Conservation (phyloP, 805 yeast species). For the Wickerhamiella alocasiicola region DNA sequence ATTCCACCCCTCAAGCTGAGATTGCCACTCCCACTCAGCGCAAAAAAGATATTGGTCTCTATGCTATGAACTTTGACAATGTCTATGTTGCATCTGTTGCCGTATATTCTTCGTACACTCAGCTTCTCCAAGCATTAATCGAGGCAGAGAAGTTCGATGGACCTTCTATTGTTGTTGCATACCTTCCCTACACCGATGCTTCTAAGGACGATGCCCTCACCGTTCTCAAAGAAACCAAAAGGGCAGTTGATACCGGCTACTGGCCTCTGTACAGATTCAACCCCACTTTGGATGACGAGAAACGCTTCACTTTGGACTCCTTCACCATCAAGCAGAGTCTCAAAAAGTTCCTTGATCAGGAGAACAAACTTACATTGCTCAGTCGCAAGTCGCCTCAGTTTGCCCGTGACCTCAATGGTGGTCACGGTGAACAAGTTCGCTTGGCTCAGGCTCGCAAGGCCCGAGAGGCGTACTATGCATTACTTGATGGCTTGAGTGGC, state of each 20-base stretch:
- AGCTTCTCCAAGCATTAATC: slow-evolving; percentile 71
- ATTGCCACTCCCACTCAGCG: slow-evolving; percentile 30
- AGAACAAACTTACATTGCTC: slow-evolving; percentile 71
- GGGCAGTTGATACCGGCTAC: slow-evolving; percentile 84
- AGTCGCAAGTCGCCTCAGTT: slow-evolving; percentile 60
- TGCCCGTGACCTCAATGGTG: slow-evolving; percentile 55
- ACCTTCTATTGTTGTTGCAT: slow-evolving; percentile 84
- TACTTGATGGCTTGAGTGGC: slow-evolving; percentile 79
- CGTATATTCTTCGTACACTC: slow-evolving; percentile 85
- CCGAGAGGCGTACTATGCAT: slow-evolving; percentile 59
- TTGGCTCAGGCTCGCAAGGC: slow-evolving; percentile 53
- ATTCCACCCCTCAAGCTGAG: slow-evolving; percentile 56
- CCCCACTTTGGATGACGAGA: slow-evolving; percentile 43
- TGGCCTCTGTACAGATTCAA: slow-evolving; percentile 90
- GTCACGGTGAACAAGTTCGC: slow-evolving; percentile 50
- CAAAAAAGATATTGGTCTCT: slow-evolving; percentile 85
- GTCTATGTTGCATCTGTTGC: slow-evolving; percentile 92
- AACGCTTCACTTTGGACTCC: slow-evolving; percentile 73
- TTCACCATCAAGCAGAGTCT: slow-evolving; percentile 65
- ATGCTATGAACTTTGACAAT: slow-evolving; percentile 85
- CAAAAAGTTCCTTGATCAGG: slow-evolving; percentile 72
- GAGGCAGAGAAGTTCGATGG: slow-evolving; percentile 88
- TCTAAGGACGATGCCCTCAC: slow-evolving; percentile 55
- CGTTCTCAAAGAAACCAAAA: slow-evolving; percentile 73
- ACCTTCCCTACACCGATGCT: slow-evolving; percentile 55